Evolutionary conservation across 2,329 filamentous ascomycete species (phyloP), one percentile per base, ranked within the genome.

Genomic region (Ophiostoma novo-ulmi): DNA sequence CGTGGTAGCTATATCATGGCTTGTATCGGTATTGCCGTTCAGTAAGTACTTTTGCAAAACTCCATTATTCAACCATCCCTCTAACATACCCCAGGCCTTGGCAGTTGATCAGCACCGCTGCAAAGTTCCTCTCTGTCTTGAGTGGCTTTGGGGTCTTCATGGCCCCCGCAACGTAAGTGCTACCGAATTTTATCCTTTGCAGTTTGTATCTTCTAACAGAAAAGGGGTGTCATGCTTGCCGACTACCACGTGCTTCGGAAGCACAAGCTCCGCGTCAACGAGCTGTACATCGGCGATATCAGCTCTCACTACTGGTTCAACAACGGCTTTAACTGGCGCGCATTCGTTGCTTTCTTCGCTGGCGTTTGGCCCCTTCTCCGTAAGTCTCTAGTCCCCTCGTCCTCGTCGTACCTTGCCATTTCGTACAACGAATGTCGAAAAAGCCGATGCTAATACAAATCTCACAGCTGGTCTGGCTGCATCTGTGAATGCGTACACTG

Each of bases 251-350:
- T 73, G 1, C 72, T 83, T 3, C 78, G 82, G 10, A 70, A 74
- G 14, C 72, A 77, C 69, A 77, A 77, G 36, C 73, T 84, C 66
- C 81, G 82, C 70, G 76, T 84, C 11, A 77, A 78, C 6, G 80
- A 83, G 70, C 77, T 84, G 1, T 84, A 83, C 73, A 72, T 77
- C 35, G 77, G 77, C 0, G 64, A 77, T 44, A 73, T 76, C n/a
- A 72, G 77, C 8, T 77, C 78, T 1, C 77, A 81, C 22, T 85
- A 83, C 73, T 82, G 79, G 74, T 84, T 78, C 74, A 77, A 73
- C 44, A 71, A 77, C 20, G 83, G 82, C 0, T 74, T 83, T 67
- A 83, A 84, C 70, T 82, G 79, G 71, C 58, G 71, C 3, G 71
- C 71, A 3, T 70, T 69, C 52, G 71, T 44, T 13, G 31, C 68